These are phyloP conservation scores for Hansenula sp. DNA, from an alignment of 1,139 yeast genomes.

Conservation along the genomic window DNA sequence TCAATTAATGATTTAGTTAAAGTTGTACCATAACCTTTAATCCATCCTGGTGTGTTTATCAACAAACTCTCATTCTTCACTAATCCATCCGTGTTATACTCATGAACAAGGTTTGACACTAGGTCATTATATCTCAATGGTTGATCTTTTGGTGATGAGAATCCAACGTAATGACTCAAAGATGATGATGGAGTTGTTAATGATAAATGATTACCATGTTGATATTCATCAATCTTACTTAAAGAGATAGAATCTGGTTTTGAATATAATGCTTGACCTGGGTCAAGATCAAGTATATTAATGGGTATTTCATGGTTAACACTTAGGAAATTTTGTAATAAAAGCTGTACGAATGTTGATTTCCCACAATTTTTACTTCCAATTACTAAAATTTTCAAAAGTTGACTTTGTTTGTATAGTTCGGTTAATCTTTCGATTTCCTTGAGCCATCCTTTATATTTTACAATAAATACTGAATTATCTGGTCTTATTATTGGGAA, in stretches of 20 bases:
- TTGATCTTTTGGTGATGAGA: conserved; percentile 64
- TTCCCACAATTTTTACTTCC: conserved; percentile 84
- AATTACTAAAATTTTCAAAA: conserved; percentile 36
- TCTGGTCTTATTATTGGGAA: conserved; percentile 32
- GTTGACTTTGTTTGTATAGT: conserved; percentile 14
- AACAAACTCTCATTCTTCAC: conserved; percentile 33
- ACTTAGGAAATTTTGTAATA: conserved; percentile 41
- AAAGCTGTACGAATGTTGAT: conserved; percentile 59
- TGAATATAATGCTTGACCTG: conserved; percentile 85
- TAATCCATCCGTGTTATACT: conserved; percentile 26
- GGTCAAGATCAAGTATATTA: conserved; percentile 74
- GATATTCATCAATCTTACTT: conserved; percentile 16
- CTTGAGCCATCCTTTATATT: conserved; percentile 23
- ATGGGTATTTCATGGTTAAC: conserved; percentile 19
- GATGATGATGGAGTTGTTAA: conserved; percentile 10
- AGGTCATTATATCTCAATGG: conserved; percentile 53
- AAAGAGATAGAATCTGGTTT: conserved; percentile 53
- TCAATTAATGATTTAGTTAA: conserved; percentile 48
- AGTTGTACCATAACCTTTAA: conserved; percentile 81
- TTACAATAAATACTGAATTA: conserved; percentile 26
- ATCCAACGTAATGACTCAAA: conserved; percentile 58
- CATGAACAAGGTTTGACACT: conserved; percentile 37
- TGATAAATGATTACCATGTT: conserved; percentile 19
- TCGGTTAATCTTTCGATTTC: conserved; percentile 21
- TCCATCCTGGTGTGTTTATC: conserved; percentile 91